Percentiles rank a stretch among this genome's conserved stretches.
Conservation (phyloP, 768 basidiomycete genomes). For the Dioszegia crocea region DNA sequence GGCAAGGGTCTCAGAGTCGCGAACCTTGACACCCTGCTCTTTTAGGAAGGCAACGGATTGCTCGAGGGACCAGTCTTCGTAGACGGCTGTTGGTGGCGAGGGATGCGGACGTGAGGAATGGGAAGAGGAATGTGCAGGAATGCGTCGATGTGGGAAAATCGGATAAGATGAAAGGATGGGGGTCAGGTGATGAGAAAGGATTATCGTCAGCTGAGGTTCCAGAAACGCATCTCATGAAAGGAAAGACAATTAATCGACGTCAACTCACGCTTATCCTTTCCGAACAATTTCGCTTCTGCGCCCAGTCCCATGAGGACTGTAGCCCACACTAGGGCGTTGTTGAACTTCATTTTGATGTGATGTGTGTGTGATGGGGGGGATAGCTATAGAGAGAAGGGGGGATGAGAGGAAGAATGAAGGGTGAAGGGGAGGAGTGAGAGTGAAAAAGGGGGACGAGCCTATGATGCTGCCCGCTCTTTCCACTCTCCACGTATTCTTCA, state of each 20-base stretch:
- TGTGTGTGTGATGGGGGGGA: neutral
- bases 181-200: constrained; percentile 28
- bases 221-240: neutral
- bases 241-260: neutral
- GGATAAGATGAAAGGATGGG: neutral
- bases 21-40: constrained; percentile 61
- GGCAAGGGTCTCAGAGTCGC: constrained; percentile 50
- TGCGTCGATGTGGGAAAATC: constrained; percentile 3
- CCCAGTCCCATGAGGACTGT: constrained; percentile 52
- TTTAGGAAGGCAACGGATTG: constrained; percentile 68
- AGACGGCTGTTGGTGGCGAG: constrained; percentile 32
- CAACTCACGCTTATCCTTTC: constrained; percentile 51
- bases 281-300: constrained; percentile 41
- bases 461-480: too few relatives aligned
- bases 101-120: neutral
- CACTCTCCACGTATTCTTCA: too few relatives aligned
- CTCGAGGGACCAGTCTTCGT: constrained; percentile 59
- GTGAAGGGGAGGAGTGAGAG: neutral
- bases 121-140: neutral
- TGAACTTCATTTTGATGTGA: constrained; percentile 31
- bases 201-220: constrained; percentile 43
- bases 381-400: neutral
- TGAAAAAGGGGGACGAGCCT: neutral
- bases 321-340: constrained; percentile 48
- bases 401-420: neutral